Evolutionary conservation across 768 basidiomycete species (phyloP).

Genomic region (Mycena rosella): DNA sequence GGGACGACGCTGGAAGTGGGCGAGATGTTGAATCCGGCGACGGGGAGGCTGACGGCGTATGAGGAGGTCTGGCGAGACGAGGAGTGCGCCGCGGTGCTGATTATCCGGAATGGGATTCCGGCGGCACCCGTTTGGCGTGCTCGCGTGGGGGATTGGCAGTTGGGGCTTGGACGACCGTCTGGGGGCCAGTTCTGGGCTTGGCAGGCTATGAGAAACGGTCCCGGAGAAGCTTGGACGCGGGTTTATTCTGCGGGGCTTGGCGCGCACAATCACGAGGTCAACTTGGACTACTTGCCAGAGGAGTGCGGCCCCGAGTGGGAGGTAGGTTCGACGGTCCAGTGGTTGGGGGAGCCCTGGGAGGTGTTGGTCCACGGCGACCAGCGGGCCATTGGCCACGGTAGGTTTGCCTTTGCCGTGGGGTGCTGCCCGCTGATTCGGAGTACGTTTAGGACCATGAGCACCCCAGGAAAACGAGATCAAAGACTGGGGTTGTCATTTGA

Average conservation of each 20-base stretch:
- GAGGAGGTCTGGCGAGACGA: conserved; percentile 52
- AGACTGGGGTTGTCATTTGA: no score
- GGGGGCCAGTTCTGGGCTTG: conserved; percentile 33
- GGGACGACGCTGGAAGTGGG: conserved; percentile 48
- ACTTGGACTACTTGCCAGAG: conserved; percentile 4
- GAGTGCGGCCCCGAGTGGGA: conserved; percentile 11
- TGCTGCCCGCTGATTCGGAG: no score
- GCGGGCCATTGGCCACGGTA: no score
- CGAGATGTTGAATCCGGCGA: conserved; percentile 50
- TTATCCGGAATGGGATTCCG: conserved; percentile 16
- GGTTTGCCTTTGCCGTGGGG: no score
- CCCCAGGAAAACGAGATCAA: no score
- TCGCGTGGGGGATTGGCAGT: conserved; percentile 30
- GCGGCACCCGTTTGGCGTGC: conserved; percentile 29
- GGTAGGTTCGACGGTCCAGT: conserved; percentile 16
- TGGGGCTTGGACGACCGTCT: conserved; percentile 21
- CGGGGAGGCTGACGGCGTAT: conserved; percentile 43
- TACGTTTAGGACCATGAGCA: no score
- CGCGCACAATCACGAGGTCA: neutral
- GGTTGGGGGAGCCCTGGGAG: conserved; percentile 22
- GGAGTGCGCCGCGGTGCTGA: conserved; percentile 28
- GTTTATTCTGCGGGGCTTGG: conserved; percentile 3
- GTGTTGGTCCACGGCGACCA: neutral
- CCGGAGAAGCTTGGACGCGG: conserved; percentile 14
- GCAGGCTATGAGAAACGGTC: conserved; percentile 17